A percentile compares a stretch with the other conserved stretches of the same genome.
phyloP scores from a whole-genome alignment of 1,284 basidiomycete species.

The Sutorius eximius region DNA sequence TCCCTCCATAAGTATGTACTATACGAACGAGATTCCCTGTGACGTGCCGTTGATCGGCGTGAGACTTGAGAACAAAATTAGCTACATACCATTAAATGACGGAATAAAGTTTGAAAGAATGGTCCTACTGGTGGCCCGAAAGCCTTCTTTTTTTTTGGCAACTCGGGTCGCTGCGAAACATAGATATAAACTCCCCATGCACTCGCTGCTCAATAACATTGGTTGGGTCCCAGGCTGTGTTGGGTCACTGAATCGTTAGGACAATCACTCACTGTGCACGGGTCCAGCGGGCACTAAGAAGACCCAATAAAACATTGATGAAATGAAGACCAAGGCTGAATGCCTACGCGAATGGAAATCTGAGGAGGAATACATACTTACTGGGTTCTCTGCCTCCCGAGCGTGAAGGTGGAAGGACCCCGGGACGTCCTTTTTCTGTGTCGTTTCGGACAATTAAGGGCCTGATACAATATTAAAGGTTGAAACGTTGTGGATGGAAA shows the following conservation, averaged over 20 bases:
- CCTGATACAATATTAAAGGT: too few species aligned
- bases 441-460: background rate
- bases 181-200: background rate
- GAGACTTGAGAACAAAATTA: background rate
- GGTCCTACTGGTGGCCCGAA: background rate
- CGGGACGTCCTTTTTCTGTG: background rate
- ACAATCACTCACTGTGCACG: background rate
- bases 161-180: background rate
- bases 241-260: background rate
- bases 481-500: too few species aligned
- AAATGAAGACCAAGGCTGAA: background rate
- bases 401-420: background rate
- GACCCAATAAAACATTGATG: background rate
- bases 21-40: background rate
- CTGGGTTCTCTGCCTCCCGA: background rate
- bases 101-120: background rate
- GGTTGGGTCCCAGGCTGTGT: background rate
- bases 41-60: background rate
- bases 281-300: background rate
- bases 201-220: background rate
- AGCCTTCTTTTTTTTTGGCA: slow-evolving; percentile 1
- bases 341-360: background rate
- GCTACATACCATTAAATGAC: background rate
- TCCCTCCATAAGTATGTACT: background rate
- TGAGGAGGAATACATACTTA: background rate